phyloP scores from a whole-genome alignment of 805 yeast genomes.

The Myxozyma udenii region DNA sequence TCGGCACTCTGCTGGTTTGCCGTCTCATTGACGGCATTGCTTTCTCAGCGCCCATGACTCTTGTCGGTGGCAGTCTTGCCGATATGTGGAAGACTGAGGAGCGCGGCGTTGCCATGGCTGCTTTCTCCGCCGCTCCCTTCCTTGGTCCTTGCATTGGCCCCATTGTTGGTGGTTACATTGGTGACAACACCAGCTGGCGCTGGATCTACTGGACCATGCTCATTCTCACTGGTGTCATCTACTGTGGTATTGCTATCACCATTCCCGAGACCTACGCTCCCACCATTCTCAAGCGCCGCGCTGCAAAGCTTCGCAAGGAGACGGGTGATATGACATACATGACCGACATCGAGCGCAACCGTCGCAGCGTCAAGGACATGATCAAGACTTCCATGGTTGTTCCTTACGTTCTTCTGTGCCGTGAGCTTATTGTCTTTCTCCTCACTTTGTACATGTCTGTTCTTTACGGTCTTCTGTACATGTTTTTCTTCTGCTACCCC shows the following conservation, averaged over 20 bases:
- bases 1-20: conserved; percentile 61
- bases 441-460: conserved; percentile 51
- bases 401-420: conserved; percentile 65
- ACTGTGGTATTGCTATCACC: conserved; percentile 46
- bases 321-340: conserved; percentile 50
- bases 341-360: conserved; percentile 74
- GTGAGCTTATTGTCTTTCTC: conserved; percentile 46
- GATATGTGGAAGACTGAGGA: conserved; percentile 64
- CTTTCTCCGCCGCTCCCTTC: conserved; percentile 62
- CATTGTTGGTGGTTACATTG: conserved; percentile 56
- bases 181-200: conserved; percentile 61
- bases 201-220: conserved; percentile 71
- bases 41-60: conserved; percentile 71
- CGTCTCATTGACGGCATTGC: conserved; percentile 69
- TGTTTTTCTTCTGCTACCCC: conserved; percentile 64
- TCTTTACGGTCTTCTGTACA: conserved; percentile 50
- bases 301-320: conserved; percentile 49
- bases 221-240: conserved; percentile 57
- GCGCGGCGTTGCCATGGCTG: conserved; percentile 67
- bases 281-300: conserved; percentile 50
- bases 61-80: conserved; percentile 74
- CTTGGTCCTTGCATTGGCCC: conserved; percentile 64
- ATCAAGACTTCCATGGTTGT: conserved; percentile 65
- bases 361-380: conserved; percentile 63
- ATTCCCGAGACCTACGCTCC: conserved; percentile 68